Evolutionary conservation across 2,329 filamentous ascomycete species (phyloP).

Genomic region (Aureobasidium sp.): DNA sequence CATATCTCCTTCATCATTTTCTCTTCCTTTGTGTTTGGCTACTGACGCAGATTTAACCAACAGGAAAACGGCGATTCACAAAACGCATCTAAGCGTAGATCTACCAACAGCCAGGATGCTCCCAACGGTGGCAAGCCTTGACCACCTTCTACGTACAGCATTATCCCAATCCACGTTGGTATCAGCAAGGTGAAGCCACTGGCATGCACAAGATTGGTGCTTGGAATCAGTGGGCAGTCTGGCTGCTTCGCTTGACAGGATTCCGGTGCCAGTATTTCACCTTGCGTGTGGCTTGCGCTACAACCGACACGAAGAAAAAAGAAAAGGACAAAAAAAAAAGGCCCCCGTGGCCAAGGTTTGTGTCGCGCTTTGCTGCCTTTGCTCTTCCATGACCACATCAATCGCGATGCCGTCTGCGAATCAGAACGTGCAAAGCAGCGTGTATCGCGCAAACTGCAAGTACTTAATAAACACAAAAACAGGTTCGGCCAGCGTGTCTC

Average conservation of each 20-base stretch:
- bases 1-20: not conserved
- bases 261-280: not conserved
- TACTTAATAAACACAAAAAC: not conserved
- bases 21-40: not conserved
- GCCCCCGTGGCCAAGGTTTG: constrained; percentile 3
- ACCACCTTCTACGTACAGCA: not conserved
- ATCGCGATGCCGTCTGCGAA: not conserved
- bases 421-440: not conserved
- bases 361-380: not conserved
- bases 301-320: not conserved
- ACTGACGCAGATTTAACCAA: not conserved
- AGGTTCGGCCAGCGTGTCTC: not conserved
- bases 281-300: not conserved
- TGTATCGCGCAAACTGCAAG: not conserved
- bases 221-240: not conserved
- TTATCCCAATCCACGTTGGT: not conserved
- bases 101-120: constrained; percentile 3
- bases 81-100: constrained; percentile 12
- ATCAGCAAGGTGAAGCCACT: not conserved
- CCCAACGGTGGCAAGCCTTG: constrained; percentile 7
- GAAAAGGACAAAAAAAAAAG: not conserved
- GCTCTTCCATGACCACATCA: not conserved
- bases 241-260: not conserved
- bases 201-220: not conserved
- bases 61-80: constrained; percentile 1